phyloP scores from a whole-genome alignment of 1,284 basidiomycete genomes.

The Malassezia nana region DNA sequence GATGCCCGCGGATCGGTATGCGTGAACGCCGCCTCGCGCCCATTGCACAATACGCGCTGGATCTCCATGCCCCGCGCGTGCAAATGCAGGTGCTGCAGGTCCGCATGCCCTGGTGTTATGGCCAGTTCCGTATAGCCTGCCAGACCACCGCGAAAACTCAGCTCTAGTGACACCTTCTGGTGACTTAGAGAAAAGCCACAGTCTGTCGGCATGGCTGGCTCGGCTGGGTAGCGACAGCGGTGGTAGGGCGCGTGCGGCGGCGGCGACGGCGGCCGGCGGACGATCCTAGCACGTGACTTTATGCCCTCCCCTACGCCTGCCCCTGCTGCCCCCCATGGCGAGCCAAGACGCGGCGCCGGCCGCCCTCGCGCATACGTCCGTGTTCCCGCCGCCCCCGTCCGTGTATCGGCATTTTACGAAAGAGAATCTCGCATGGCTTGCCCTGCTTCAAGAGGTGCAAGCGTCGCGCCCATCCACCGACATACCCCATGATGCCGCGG shows the following conservation, averaged over 20 bases:
- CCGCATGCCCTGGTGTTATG: conserved; percentile 64
- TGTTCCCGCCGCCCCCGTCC: conserved; percentile 37
- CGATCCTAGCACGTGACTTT: background rate
- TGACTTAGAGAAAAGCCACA: conserved; percentile 52
- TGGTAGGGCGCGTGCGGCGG: background rate
- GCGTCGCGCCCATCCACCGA: background rate
- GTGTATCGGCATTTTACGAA: conserved; percentile 32
- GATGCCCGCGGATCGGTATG: conserved; percentile 67
- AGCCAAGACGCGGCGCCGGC: background rate
- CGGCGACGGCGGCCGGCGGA: background rate
- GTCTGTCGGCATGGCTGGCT: conserved; percentile 11
- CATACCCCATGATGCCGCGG: background rate
- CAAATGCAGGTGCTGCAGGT: conserved; percentile 68
- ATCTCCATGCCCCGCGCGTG: conserved; percentile 75
- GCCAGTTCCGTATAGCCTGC: conserved; percentile 72
- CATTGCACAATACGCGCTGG: conserved; percentile 59
- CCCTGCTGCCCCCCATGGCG: background rate
- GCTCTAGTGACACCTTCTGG: conserved; percentile 80
- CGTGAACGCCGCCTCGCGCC: conserved; percentile 57
- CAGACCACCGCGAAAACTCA: conserved; percentile 61
- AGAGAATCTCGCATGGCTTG: conserved; percentile 25
- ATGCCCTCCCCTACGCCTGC: background rate
- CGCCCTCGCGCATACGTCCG: conserved; percentile 22
- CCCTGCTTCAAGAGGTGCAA: conserved; percentile 15
- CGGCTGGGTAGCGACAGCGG: background rate